phyloP scores from a whole-genome alignment of 495 filamentous ascomycete species.

The Podospora pseudocomata region DNA sequence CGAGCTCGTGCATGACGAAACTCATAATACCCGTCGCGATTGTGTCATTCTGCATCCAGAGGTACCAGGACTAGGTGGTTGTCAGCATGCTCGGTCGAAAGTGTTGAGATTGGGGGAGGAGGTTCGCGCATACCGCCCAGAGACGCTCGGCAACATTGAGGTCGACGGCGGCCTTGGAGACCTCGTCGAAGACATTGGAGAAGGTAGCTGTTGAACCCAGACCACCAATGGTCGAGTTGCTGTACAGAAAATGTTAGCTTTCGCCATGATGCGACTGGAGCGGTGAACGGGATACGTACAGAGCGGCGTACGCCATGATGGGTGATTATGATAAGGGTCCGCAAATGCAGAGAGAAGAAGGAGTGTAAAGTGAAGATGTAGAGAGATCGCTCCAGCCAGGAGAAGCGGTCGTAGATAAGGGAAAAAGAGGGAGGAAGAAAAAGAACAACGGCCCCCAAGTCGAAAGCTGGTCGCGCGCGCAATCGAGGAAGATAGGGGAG shows the following conservation, averaged over 20 bases:
- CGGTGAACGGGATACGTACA: slow-evolving; percentile 31
- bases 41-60: slow-evolving; percentile 97
- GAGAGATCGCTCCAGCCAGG: not conserved
- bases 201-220: slow-evolving; percentile 57
- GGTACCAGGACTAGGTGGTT: slow-evolving; percentile 65
- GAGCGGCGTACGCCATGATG: slow-evolving; percentile 38
- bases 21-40: slow-evolving; percentile 96
- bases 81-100: not conserved
- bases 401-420: not conserved
- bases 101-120: slow-evolving; percentile 7
- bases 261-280: not conserved
- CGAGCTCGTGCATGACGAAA: slow-evolving; percentile 87
- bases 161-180: slow-evolving; percentile 81
- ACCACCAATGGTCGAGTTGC: slow-evolving; percentile 49
- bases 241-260: slow-evolving; percentile 25
- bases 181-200: slow-evolving; percentile 79
- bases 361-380: not conserved
- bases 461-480: slow-evolving; percentile 12
- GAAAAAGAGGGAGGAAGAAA: slow-evolving; percentile 15
- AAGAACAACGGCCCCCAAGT: slow-evolving; percentile 12
- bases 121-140: slow-evolving; percentile 69
- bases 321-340: slow-evolving; percentile 7
- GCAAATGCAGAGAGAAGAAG: slow-evolving; percentile 2
- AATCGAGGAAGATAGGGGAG: slow-evolving; percentile 16
- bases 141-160: slow-evolving; percentile 79